These are phyloP conservation scores for Fusarium neocosmosporiellum DNA, from an alignment of 2,329 filamentous ascomycete genomes.

Conservation along the genomic window DNA sequence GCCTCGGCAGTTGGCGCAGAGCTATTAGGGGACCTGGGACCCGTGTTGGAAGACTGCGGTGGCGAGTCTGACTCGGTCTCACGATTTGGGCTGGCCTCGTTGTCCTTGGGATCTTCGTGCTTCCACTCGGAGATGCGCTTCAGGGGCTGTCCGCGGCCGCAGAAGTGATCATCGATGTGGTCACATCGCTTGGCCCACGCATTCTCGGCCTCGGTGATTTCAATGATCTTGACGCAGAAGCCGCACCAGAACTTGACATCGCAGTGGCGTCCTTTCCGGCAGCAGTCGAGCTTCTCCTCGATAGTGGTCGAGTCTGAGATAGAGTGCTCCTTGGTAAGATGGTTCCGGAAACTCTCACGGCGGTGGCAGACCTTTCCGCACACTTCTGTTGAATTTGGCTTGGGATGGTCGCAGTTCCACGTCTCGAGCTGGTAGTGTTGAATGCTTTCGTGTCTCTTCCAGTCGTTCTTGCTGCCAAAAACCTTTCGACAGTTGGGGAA, in stretches of 20 bases:
- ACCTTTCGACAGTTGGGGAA: conserved; percentile 73
- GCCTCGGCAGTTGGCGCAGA: background rate
- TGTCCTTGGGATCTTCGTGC: conserved; percentile 43
- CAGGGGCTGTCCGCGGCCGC: conserved; percentile 58
- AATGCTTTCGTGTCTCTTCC: conserved; percentile 88
- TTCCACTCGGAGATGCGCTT: conserved; percentile 68
- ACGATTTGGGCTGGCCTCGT: background rate
- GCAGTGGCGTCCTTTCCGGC: conserved; percentile 72
- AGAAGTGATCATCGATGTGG: conserved; percentile 81
- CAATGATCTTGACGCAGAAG: conserved; percentile 74
- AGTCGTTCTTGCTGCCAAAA: conserved; percentile 95
- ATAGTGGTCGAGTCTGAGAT: conserved; percentile 46
- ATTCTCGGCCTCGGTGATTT: conserved; percentile 55
- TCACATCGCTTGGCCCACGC: conserved; percentile 70
- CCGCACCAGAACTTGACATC: conserved; percentile 86
- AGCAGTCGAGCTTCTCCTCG: conserved; percentile 60
- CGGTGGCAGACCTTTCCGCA: conserved; percentile 72
- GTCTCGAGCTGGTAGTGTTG: conserved; percentile 79
- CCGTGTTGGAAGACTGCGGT: conserved; percentile 4
- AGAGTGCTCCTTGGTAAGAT: conserved; percentile 67
- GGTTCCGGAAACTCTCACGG: conserved; percentile 68
- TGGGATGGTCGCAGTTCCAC: conserved; percentile 73
- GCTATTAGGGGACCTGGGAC: conserved; percentile 2
- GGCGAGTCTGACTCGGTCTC: background rate
- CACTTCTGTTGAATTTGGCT: conserved; percentile 25